phyloP scores from a whole-genome alignment of 371 early-diverging fungal species.

The Coemansia sp. region DNA sequence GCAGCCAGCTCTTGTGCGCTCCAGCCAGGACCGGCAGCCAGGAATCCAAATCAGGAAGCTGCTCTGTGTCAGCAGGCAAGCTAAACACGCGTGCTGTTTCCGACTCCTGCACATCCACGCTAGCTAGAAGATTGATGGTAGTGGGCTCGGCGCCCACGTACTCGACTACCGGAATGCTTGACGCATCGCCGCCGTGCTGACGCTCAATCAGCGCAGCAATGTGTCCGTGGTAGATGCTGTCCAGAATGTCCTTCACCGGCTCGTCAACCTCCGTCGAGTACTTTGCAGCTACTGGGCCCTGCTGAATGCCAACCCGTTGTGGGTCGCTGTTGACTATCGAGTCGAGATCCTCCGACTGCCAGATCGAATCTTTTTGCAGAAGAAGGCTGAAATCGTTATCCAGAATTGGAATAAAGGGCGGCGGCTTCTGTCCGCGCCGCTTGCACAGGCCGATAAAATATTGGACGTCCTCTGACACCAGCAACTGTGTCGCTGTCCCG shows the following conservation, averaged over 20 bases:
- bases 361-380: constrained; percentile 95
- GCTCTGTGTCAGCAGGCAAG: not conserved
- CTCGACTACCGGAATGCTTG: constrained; percentile 74
- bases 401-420: constrained; percentile 90
- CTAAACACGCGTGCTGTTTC: not conserved
- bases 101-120: not conserved
- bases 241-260: constrained; percentile 88
- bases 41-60: not conserved
- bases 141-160: constrained; percentile 69
- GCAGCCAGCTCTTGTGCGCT: not conserved
- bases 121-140: too few relatives aligned
- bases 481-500: constrained; percentile 68
- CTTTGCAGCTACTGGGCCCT: constrained; percentile 88
- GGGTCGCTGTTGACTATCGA: constrained; percentile 88
- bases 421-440: constrained; percentile 84
- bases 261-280: constrained; percentile 77
- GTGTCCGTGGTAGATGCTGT: constrained; percentile 78
- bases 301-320: constrained; percentile 86
- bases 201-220: constrained; percentile 71
- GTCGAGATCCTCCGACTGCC: constrained; percentile 90
- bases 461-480: constrained; percentile 89
- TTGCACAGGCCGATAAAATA: constrained; percentile 84
- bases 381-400: constrained; percentile 90
- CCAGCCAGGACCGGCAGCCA: not conserved
- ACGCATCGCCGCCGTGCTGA: constrained; percentile 64